Evolutionary conservation across 2,329 filamentous ascomycete genomes (phyloP).

Genomic region (Xylogone sp.): DNA sequence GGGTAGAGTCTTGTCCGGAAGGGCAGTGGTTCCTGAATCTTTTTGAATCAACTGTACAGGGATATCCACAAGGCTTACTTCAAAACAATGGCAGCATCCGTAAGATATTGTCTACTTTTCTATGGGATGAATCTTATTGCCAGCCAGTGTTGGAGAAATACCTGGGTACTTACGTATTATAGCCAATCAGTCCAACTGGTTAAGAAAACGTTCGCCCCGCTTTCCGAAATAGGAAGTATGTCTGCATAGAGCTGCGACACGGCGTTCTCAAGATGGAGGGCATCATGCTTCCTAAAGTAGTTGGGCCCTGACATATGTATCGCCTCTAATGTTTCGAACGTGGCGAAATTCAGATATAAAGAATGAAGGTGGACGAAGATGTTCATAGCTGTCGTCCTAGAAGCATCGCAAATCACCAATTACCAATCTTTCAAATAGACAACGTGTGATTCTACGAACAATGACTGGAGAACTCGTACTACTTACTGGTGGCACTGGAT

Average conservation of each 20-base stretch:
- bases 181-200: neutral
- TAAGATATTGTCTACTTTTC: conserved; percentile 6
- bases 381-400: neutral
- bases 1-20: neutral
- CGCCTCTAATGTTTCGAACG: neutral
- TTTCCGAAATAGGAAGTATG: conserved; percentile 10
- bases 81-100: conserved; percentile 1
- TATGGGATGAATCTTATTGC: conserved; percentile 7
- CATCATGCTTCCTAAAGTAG: neutral
- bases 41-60: neutral
- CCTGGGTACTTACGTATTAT: neutral
- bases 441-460: neutral
- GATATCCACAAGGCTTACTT: neutral
- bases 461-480: conserved; percentile 14
- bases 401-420: neutral
- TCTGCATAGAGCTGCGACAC: neutral
- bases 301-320: neutral
- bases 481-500: conserved; percentile 35
- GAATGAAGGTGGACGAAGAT: neutral
- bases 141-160: conserved; percentile 5
- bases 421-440: neutral
- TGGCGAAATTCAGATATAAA: neutral
- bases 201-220: neutral
- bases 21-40: neutral
- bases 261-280: neutral